phyloP scores from a whole-genome alignment of 1,284 basidiomycete species.

The Limonomyces culmigenus region DNA sequence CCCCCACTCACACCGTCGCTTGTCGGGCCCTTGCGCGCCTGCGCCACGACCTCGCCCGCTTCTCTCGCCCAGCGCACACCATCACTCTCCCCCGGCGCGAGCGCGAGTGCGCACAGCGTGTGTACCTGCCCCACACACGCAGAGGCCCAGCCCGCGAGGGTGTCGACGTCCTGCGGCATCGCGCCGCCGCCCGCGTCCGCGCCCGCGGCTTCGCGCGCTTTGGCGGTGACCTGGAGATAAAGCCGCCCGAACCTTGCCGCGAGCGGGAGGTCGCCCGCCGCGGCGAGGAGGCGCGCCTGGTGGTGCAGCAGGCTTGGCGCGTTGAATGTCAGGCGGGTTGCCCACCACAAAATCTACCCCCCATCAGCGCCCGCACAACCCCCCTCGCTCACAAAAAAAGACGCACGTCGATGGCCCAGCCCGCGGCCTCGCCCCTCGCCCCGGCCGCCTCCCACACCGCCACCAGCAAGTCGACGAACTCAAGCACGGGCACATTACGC shows the following conservation, averaged over 20 bases:
- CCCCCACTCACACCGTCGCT: not conserved
- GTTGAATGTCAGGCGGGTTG: slow-evolving; percentile 82
- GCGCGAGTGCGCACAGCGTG: slow-evolving; percentile 46
- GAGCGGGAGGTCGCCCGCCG: slow-evolving; percentile 44
- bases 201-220: slow-evolving; percentile 45
- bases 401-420: slow-evolving; percentile 63
- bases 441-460: slow-evolving; percentile 68
- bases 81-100: slow-evolving; percentile 22
- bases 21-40: slow-evolving; percentile 24
- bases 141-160: slow-evolving; percentile 48
- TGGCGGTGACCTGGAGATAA: slow-evolving; percentile 75
- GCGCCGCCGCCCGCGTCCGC: slow-evolving; percentile 7
- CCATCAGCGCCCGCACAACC: not conserved
- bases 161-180: slow-evolving; percentile 18
- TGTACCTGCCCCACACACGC: slow-evolving; percentile 61
- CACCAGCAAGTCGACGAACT: slow-evolving; percentile 72
- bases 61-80: slow-evolving; percentile 31
- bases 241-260: slow-evolving; percentile 65
- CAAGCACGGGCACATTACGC: slow-evolving; percentile 64
- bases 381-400: not conserved
- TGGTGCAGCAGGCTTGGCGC: slow-evolving; percentile 73
- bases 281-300: slow-evolving; percentile 56
- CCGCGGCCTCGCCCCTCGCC: slow-evolving; percentile 34
- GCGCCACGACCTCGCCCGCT: slow-evolving; percentile 36
- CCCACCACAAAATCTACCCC: slow-evolving; percentile 72